Evolutionary conservation across 1,284 basidiomycete genomes (phyloP).

Genomic region (Tilletiaria anomala): DNA sequence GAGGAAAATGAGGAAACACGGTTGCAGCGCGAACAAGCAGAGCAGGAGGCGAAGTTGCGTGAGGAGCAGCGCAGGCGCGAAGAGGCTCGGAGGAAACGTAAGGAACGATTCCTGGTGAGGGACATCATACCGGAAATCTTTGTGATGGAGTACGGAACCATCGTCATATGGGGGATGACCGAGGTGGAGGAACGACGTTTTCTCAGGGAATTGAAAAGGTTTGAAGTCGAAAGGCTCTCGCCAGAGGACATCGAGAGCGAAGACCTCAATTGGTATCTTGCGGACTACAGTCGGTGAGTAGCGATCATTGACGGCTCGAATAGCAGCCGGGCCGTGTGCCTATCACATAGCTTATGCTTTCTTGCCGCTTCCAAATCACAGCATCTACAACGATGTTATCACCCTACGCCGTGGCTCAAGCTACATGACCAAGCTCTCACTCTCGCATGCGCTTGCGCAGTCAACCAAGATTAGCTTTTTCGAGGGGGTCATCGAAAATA

Average conservation of each 20-base stretch:
- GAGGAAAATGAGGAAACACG: no score
- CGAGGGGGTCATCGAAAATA: slow-evolving; percentile 78
- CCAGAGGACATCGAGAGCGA: slow-evolving; percentile 58
- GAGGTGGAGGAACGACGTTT: slow-evolving; percentile 78
- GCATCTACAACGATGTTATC: slow-evolving; percentile 97
- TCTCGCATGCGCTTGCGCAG: slow-evolving; percentile 87
- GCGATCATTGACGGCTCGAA: no score
- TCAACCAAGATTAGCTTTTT: slow-evolving; percentile 68
- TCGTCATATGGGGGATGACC: slow-evolving; percentile 95
- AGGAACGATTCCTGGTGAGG: slow-evolving; percentile 17
- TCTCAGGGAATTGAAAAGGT: slow-evolving; percentile 65
- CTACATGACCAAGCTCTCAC: slow-evolving; percentile 90
- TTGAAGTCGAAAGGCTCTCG: slow-evolving; percentile 69
- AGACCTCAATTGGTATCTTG: slow-evolving; percentile 91
- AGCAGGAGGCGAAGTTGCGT: slow-evolving; percentile 1
- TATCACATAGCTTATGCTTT: no score
- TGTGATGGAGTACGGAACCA: slow-evolving; percentile 76
- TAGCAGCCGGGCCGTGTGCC: no score
- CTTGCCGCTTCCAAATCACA: slow-evolving; percentile 35
- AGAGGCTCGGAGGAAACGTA: slow-evolving; percentile 9
- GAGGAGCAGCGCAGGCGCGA: slow-evolving; percentile 2
- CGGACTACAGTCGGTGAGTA: slow-evolving; percentile 58
- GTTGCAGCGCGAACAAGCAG: neutral
- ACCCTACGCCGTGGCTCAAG: slow-evolving; percentile 83
- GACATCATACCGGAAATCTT: slow-evolving; percentile 45